Evolutionary conservation across 23 red algal species (phyloP).

Genomic region (Gracilariopsis chorda): DNA sequence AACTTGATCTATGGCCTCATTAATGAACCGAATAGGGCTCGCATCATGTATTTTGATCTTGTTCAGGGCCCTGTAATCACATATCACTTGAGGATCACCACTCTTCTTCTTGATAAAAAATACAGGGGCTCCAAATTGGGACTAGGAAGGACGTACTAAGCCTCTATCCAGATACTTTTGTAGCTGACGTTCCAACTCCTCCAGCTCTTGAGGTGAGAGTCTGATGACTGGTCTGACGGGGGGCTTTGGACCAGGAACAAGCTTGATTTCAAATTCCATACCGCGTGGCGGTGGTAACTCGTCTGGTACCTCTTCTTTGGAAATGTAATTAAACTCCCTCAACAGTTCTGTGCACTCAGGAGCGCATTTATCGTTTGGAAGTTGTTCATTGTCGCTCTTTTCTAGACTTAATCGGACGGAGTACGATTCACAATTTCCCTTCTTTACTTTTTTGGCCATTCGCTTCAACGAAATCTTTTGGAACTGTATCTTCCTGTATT

Average conservation of each 20-base stretch:
- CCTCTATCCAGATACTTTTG: not conserved
- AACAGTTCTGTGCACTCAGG: no score
- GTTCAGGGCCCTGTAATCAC: not conserved
- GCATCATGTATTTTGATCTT: not conserved
- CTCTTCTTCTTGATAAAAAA: not conserved
- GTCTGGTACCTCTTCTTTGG: not conserved
- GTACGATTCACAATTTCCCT: no score
- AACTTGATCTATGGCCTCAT: not conserved
- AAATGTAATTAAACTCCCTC: not conserved
- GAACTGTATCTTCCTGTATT: no score
- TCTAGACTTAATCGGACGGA: no score
- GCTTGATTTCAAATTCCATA: constrained; percentile 4
- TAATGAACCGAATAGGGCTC: not conserved
- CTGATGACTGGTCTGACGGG: not conserved
- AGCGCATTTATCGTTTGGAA: no score
- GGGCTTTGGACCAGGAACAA: not conserved
- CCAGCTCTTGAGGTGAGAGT: not conserved
- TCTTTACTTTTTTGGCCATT: no score
- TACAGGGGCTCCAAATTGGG: not conserved
- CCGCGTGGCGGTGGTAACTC: not conserved
- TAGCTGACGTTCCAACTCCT: not conserved
- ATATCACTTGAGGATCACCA: not conserved
- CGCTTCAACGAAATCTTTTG: no score
- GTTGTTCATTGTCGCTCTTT: no score
- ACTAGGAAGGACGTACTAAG: not conserved